These are phyloP conservation scores for Aureobasidium melanogenum DNA, from an alignment of 2,329 filamentous ascomycete genomes.

Conservation along the genomic window DNA sequence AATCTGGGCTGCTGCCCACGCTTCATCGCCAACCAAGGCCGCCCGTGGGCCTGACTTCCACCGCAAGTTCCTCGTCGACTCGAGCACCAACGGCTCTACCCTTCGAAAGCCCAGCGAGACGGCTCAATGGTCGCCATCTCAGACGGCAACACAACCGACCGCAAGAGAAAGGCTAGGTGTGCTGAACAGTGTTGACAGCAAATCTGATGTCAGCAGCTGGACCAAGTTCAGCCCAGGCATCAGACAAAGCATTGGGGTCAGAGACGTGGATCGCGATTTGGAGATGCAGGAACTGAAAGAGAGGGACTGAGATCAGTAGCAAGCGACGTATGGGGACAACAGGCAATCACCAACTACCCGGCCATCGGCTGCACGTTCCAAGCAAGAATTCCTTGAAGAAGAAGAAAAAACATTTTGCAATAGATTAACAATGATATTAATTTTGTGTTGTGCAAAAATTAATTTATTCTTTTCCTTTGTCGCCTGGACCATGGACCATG, in stretches of 20 bases:
- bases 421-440: too few species aligned
- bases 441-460: too few species aligned
- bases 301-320: not conserved
- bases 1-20: constrained; percentile 50
- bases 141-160: not conserved
- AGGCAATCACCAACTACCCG: too few species aligned
- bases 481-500: too few species aligned
- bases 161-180: constrained; percentile 4
- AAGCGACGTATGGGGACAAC: not conserved
- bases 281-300: constrained; percentile 16
- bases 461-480: too few species aligned
- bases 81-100: not conserved
- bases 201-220: not conserved
- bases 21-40: constrained; percentile 15
- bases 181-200: not conserved
- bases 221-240: not conserved
- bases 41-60: constrained; percentile 13
- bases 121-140: not conserved
- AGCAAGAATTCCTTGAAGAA: too few species aligned
- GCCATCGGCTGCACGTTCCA: too few species aligned
- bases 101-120: not conserved
- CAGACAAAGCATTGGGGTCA: not conserved
- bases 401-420: too few species aligned
- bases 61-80: constrained; percentile 14
- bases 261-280: constrained; percentile 13